Evolutionary conservation across 1,284 basidiomycete species (phyloP).

Genomic region (Rhodotorula glutinis): DNA sequence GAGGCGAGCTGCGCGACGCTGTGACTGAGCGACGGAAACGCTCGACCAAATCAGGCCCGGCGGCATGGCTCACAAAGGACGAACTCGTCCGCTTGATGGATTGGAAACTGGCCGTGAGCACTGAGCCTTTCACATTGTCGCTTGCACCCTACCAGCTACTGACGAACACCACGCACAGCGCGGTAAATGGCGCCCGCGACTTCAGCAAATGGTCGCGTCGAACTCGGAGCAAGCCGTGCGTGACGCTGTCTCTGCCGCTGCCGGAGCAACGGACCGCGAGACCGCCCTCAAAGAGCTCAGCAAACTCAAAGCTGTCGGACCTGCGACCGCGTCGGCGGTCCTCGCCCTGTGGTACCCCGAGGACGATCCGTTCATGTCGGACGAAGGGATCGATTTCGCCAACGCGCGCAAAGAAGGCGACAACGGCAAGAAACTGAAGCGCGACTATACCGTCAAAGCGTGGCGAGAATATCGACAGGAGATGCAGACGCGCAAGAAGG

Average conservation of each 20-base stretch:
- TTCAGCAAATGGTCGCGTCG: slow-evolving; percentile 12
- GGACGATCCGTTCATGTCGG: slow-evolving; percentile 35
- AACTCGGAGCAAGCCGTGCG: slow-evolving; percentile 12
- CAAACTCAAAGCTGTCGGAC: slow-evolving; percentile 36
- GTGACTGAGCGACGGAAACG: background rate
- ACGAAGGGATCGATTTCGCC: slow-evolving; percentile 31
- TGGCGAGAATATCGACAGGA: slow-evolving; percentile 11
- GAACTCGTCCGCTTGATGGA: slow-evolving; percentile 23
- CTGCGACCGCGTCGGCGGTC: slow-evolving; percentile 40
- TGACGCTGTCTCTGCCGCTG: background rate
- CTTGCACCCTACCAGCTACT: no score
- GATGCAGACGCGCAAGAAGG: slow-evolving; percentile 13
- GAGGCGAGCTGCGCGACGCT: background rate
- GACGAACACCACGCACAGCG: slow-evolving; percentile 21
- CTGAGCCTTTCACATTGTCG: background rate
- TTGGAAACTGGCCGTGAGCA: slow-evolving; percentile 33
- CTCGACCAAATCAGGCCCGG: background rate
- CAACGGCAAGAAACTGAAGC: slow-evolving; percentile 4
- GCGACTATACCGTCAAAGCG: slow-evolving; percentile 30
- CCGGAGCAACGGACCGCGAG: background rate
- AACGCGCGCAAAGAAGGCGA: background rate
- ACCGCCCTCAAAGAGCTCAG: slow-evolving; percentile 17
- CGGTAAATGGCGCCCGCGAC: slow-evolving; percentile 33
- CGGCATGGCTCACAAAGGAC: background rate
- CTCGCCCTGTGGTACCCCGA: slow-evolving; percentile 17